Evolutionary conservation across 2,329 filamentous ascomycete genomes (phyloP).

Genomic region (Fusarium chlamydosporum): DNA sequence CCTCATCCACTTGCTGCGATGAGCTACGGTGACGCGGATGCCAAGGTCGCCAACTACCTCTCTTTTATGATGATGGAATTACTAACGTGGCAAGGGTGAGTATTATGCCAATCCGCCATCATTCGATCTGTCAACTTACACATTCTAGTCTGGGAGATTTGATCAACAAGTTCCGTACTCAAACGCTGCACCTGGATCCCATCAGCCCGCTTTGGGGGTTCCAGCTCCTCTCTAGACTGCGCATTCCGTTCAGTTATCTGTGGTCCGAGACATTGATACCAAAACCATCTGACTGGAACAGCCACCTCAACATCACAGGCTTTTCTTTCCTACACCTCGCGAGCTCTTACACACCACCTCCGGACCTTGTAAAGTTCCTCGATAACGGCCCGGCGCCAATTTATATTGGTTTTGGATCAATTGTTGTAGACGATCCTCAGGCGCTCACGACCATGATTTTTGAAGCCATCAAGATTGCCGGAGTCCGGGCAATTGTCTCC

Average conservation of each 20-base stretch:
- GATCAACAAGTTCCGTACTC: constrained; percentile 77
- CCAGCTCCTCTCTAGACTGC: constrained; percentile 72
- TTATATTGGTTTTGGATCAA: constrained; percentile 77
- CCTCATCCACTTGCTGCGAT: constrained; percentile 57
- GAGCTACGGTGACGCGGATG: constrained; percentile 47
- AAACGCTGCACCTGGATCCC: constrained; percentile 72
- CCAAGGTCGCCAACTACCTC: constrained; percentile 46
- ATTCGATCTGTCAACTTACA: background rate
- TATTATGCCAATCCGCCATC: background rate
- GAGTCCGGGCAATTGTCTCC: constrained; percentile 72
- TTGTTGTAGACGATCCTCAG: constrained; percentile 74
- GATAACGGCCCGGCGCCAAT: constrained; percentile 70
- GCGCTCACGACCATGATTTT: constrained; percentile 71
- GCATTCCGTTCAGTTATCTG: constrained; percentile 77
- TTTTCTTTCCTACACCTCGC: constrained; percentile 73
- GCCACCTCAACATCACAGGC: constrained; percentile 71
- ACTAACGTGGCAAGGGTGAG: constrained; percentile 78
- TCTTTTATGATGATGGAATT: constrained; percentile 71
- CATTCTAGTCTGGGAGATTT: constrained; percentile 71
- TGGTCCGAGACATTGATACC: constrained; percentile 78
- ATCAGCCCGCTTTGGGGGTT: constrained; percentile 77
- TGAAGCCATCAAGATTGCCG: constrained; percentile 68
- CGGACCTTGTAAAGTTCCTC: constrained; percentile 69
- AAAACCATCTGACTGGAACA: constrained; percentile 73
- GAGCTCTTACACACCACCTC: constrained; percentile 65